Conservation (phyloP, 352 stramenopile genomes). For the Globisporangium iwayamae region DNA sequence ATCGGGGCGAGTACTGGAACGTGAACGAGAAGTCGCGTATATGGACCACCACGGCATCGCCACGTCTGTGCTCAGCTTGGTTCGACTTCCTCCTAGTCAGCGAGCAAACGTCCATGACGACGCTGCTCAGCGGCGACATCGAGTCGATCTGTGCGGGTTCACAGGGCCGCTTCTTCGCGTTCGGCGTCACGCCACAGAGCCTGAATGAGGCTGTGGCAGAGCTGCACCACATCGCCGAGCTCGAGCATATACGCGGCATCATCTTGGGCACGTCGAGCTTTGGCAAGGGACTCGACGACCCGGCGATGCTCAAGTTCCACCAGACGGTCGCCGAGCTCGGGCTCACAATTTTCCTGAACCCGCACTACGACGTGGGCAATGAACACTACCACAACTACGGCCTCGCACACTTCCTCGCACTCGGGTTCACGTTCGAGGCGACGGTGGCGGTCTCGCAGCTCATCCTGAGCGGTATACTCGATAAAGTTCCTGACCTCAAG, state of each 20-base stretch:
- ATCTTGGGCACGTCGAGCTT: conserved; percentile 56
- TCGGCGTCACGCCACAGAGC: conserved; percentile 42
- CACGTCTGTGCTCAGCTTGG: conserved; percentile 58
- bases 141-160: conserved; percentile 41
- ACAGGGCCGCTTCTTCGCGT: conserved; percentile 39
- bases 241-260: conserved; percentile 39
- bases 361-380: conserved; percentile 65
- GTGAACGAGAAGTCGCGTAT: conserved; percentile 49
- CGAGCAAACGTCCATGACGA: conserved; percentile 42
- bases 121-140: conserved; percentile 54
- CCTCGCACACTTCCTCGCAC: conserved; percentile 51
- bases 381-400: conserved; percentile 56
- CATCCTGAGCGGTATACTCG: conserved; percentile 51
- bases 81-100: conserved; percentile 53
- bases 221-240: conserved; percentile 31
- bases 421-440: conserved; percentile 72
- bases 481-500: conserved; percentile 42
- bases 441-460: conserved; percentile 55
- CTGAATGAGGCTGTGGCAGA: conserved; percentile 32
- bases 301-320: conserved; percentile 54
- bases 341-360: conserved; percentile 59
- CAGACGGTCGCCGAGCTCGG: conserved; percentile 32
- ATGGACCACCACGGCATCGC: conserved; percentile 67
- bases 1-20: conserved; percentile 66
- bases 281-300: conserved; percentile 54